Percentiles rank a stretch among this genome's conserved stretches.
Conservation (phyloP, 768 basidiomycete genomes). For the Xerocomellus amylosporus region DNA sequence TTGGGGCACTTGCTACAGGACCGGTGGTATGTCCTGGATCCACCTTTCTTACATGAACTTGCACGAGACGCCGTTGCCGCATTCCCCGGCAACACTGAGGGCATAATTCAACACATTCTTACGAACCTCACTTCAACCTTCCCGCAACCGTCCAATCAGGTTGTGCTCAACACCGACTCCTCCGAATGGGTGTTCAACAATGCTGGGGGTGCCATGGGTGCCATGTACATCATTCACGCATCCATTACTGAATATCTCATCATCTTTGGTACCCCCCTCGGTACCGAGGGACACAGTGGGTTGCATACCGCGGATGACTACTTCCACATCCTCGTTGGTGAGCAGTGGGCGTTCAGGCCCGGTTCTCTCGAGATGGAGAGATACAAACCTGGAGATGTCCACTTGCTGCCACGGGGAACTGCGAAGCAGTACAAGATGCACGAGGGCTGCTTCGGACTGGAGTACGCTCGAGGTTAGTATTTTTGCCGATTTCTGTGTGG, state of each 20-base stretch:
- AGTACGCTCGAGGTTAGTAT: constrained; percentile 82
- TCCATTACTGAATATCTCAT: constrained; percentile 96
- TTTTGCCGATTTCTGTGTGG: neutral
- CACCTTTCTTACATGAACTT: constrained; percentile 65
- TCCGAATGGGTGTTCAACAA: constrained; percentile 96
- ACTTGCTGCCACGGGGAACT: constrained; percentile 76
- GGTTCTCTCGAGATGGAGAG: constrained; percentile 82
- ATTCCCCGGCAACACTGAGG: constrained; percentile 59
- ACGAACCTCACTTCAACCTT: constrained; percentile 74
- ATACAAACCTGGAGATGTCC: constrained; percentile 81
- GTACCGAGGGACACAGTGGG: constrained; percentile 95
- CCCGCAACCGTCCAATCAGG: constrained; percentile 47
- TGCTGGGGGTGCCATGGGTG: constrained; percentile 96
- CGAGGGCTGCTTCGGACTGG: constrained; percentile 91
- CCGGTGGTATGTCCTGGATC: constrained; percentile 86
- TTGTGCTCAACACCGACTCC: constrained; percentile 55
- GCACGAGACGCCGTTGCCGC: constrained; percentile 69
- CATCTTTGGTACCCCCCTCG: constrained; percentile 93
- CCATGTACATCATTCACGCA: constrained; percentile 97
- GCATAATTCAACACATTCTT: constrained; percentile 81
- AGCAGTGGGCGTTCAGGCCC: constrained; percentile 90
- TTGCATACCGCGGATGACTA: constrained; percentile 97
- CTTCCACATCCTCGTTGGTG: constrained; percentile 91
- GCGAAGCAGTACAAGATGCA: constrained; percentile 99
- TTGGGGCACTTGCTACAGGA: constrained; percentile 43